Percentiles rank a stretch among this genome's conserved stretches.
Evolutionary conservation across 768 basidiomycete genomes (phyloP).

Genomic region (Macrolepiota dolichaula): DNA sequence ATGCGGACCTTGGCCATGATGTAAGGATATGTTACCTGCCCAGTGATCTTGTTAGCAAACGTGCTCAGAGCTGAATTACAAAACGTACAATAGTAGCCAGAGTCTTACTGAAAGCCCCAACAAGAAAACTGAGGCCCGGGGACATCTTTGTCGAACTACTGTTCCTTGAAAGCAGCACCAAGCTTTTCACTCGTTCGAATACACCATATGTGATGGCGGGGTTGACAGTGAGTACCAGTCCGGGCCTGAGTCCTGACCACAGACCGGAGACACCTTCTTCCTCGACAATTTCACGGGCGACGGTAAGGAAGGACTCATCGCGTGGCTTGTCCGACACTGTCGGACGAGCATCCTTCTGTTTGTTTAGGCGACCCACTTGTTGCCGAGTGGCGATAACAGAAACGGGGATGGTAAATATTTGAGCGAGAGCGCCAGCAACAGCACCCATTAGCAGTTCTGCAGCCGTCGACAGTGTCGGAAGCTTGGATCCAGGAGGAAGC

Average conservation of each 20-base stretch:
- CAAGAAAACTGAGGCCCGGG: slow-evolving; percentile 73
- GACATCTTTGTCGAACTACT: slow-evolving; percentile 59
- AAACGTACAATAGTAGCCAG: slow-evolving; percentile 86
- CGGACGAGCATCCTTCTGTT: slow-evolving; percentile 8
- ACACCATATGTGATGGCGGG: slow-evolving; percentile 97
- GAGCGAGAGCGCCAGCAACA: slow-evolving; percentile 88
- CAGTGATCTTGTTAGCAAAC: background rate
- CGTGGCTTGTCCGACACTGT: slow-evolving; percentile 20
- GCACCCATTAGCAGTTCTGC: slow-evolving; percentile 89
- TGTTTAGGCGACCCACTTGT: slow-evolving; percentile 65
- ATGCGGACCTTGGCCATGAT: slow-evolving; percentile 97
- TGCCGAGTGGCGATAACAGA: slow-evolving; percentile 97
- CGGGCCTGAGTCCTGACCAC: slow-evolving; percentile 92
- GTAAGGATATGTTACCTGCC: slow-evolving; percentile 89
- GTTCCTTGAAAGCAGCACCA: slow-evolving; percentile 56
- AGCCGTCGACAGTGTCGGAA: slow-evolving; percentile 63
- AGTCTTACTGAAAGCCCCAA: slow-evolving; percentile 94
- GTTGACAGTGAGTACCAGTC: slow-evolving; percentile 93
- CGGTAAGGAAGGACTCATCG: slow-evolving; percentile 74
- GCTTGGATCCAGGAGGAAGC: slow-evolving; percentile 56
- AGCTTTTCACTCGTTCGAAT: slow-evolving; percentile 86
- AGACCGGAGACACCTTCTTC: slow-evolving; percentile 87
- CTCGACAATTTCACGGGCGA: slow-evolving; percentile 82
- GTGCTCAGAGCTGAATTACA: background rate
- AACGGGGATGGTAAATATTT: slow-evolving; percentile 98